Base-by-base conservation (phyloP, 1,284 basidiomycete genomes). In the Ceratobasidium sp. region DNA sequence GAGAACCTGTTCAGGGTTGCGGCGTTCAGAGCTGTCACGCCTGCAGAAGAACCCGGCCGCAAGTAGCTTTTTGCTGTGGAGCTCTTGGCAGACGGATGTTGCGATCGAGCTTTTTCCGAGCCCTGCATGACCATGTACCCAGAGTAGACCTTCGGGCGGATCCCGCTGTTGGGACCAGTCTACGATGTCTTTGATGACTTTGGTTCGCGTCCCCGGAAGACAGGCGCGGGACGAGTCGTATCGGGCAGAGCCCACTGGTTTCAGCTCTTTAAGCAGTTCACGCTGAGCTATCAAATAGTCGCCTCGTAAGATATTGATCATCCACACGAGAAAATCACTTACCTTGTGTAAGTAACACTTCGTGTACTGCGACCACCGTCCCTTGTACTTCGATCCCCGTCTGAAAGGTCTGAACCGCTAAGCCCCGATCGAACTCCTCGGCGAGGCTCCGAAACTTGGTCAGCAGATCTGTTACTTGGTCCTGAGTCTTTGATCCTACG, bases 41-140 rank as follows among this genome's bases (percentile, higher is more conserved):
- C 53, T 72, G 57, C 69, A 72, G n/a, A 72, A 72, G 47, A 72
- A 72, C 27, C 56, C 44, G 7, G 45, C 47, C 1, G 47, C 57
- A 2, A 62, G 57, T 1, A 22, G 15, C 11, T 31, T 5, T 14
- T 22, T 51, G 6, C 45, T 36, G 2, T 31, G 31, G 14, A 62
- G 31, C 14, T 14, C 14, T 29, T 60, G 11, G 48, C 69, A 72
- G 1, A 72, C 45, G 5, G 69, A 62, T 19, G 57, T 51, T n/a
- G 69, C 14, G 11, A 72, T 62, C 27, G 69, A 9, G 33, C 57
- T 72, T 33, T 72, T 72, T 1, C 69, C 69, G 53, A 72, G 47
- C 15, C 69, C 69, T 8, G 69, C 69, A 15, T 72, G 57, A 5
- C 69, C 69, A 33, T 72, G 45, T 3, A 72, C 47, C 69, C 69